A percentile compares a stretch with the other conserved stretches of the same genome.
Evolutionary conservation across 306 rosid species (phyloP).

Genomic region (Bauhinia variegata): DNA sequence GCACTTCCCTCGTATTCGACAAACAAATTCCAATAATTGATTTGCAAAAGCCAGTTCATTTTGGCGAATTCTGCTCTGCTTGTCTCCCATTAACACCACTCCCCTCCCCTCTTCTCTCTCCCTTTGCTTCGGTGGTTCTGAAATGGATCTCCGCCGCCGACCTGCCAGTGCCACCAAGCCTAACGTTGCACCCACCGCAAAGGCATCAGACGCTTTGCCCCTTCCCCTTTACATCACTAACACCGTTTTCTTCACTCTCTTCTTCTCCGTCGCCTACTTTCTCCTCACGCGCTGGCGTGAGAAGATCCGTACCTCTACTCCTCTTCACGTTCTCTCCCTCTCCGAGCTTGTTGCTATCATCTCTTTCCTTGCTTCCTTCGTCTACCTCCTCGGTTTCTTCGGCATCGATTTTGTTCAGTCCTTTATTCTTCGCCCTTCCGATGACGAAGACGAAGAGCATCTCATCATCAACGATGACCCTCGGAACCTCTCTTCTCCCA

Average conservation of each 20-base stretch:
- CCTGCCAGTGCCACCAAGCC: too few species aligned
- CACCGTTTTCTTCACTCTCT: conserved; percentile 69
- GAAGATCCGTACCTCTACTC: conserved; percentile 73
- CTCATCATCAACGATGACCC: conserved; percentile 1
- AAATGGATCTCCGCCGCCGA: too few species aligned
- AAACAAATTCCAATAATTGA: too few species aligned
- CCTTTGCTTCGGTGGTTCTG: too few species aligned
- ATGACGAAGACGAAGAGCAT: conserved; percentile 61
- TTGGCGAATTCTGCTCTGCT: too few species aligned
- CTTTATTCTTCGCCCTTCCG: conserved; percentile 57
- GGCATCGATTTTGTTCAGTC: conserved; percentile 79
- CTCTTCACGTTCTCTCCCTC: conserved; percentile 65
- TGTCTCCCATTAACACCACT: too few species aligned
- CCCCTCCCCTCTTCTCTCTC: too few species aligned
- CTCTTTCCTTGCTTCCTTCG: conserved; percentile 70
- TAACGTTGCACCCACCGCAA: conserved; percentile 17
- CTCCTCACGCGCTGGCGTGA: conserved; percentile 76
- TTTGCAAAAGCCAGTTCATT: too few species aligned
- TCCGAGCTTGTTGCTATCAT: conserved; percentile 65
- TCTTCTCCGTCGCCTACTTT: conserved; percentile 70
- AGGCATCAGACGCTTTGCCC: conserved; percentile 71
- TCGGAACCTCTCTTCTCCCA: too few species aligned
- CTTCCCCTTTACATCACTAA: conserved; percentile 64
- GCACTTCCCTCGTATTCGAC: too few species aligned
- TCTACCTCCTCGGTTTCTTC: conserved; percentile 75